Evolutionary conservation across 306 rosid genomes (phyloP).

Genomic region (Quercus gilva): DNA sequence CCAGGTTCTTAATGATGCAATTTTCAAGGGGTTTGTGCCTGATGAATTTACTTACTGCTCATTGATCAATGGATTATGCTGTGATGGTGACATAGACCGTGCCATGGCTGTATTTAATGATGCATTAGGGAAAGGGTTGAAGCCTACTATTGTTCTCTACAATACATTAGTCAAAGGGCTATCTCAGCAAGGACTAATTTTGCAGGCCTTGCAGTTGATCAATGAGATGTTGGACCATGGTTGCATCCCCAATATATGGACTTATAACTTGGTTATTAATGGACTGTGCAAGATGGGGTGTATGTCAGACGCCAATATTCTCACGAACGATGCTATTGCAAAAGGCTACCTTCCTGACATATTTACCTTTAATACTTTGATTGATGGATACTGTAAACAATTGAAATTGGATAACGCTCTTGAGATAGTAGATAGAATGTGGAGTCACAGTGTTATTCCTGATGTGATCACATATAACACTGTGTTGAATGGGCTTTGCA

Average conservation of each 20-base stretch:
- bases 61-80: constrained; percentile 64
- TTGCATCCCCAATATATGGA: constrained; percentile 70
- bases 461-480: constrained; percentile 88
- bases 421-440: constrained; percentile 64
- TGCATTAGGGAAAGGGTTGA: constrained; percentile 59
- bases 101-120: constrained; percentile 67
- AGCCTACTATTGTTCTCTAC: constrained; percentile 65
- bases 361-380: constrained; percentile 76
- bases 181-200: constrained; percentile 69
- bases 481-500: constrained; percentile 85
- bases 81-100: constrained; percentile 62
- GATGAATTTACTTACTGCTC: constrained; percentile 88
- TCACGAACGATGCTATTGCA: constrained; percentile 66
- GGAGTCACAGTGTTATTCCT: constrained; percentile 77
- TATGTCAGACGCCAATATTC: constrained; percentile 64
- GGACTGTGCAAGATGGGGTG: constrained; percentile 94
- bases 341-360: constrained; percentile 79
- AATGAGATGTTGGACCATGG: constrained; percentile 74
- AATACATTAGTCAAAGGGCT: constrained; percentile 80
- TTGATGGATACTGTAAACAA: constrained; percentile 85
- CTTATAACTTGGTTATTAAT: constrained; percentile 69
- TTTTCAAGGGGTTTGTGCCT: constrained; percentile 77
- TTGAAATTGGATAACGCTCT: constrained; percentile 58
- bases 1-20: constrained; percentile 66
- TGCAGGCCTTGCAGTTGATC: constrained; percentile 80